Evolutionary conservation across 257 asterid species (phyloP), one percentile per base, ranked within the genome.

Genomic region (Dorcoceras hygrometricum): DNA sequence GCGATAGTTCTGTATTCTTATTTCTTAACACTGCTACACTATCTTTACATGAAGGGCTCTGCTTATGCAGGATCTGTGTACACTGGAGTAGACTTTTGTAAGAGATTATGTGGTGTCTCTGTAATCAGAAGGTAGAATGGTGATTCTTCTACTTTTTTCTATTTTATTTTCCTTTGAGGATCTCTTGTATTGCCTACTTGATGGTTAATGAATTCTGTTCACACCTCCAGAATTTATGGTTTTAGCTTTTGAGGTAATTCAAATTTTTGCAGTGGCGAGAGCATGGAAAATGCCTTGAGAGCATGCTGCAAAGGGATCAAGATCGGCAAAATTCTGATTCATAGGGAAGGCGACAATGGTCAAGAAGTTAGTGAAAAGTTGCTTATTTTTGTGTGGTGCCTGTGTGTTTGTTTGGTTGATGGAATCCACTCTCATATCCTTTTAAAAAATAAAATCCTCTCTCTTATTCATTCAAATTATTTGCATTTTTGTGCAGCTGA

Each of bases 221-320:
- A 14, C 20, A 0, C 46, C 20, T 54, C 51, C 14, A 23, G 36
- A 22, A 59, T 62, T 23, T 54, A 43, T 57, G 29, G 28, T 51
- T 28, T 36, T 62, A 32, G 43, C 64, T 56, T 56, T 29, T 71
- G 59, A 57, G 64, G 63, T 54, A 59, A 39, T 75, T 46, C 20
- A 28, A 78, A 55, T 66, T 3, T 72, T 20, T 78, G 54, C 79
- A 93, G 97, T 66, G 95, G 95, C n/a, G 95, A 87, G 81, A 87
- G 95, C 77, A 87, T 87, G 95, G 95, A 87, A 69, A 87, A 94
- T 72, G 99, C 99, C 29, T 64, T 94, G 81, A 89, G 99, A 56
- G 99, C 99, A 69, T 94, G 99, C 64, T 94, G 99, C 78, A 94
- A 94, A 77, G 99, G 99, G 60, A 94, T 94, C 68, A 94, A 94